A percentile compares a stretch with the other conserved stretches of the same genome.
Evolutionary conservation across 2,329 filamentous ascomycete genomes (phyloP).

Genomic region (Fusarium napiforme): DNA sequence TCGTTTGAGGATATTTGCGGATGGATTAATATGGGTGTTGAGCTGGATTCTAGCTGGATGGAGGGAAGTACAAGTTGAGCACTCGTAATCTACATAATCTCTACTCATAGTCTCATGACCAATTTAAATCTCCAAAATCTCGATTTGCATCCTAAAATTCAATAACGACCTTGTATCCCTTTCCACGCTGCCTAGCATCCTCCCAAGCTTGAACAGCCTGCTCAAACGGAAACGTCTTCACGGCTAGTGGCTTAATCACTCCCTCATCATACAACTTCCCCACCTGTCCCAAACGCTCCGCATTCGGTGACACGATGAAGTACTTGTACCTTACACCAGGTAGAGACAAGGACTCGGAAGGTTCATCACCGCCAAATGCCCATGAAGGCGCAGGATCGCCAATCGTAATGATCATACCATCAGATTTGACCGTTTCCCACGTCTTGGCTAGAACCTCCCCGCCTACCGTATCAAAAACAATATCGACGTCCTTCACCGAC

Average conservation of each 20-base stretch:
- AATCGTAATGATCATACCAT: slow-evolving; percentile 50
- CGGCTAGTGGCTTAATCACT: background rate
- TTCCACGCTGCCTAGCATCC: slow-evolving; percentile 3
- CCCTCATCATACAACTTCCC: background rate
- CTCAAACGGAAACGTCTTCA: background rate
- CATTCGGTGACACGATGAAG: slow-evolving; percentile 37
- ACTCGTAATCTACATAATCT: too few relatives aligned
- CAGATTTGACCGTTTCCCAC: slow-evolving; percentile 46
- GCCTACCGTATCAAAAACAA: slow-evolving; percentile 23
- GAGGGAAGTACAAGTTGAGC: background rate
- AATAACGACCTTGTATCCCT: slow-evolving; percentile 1
- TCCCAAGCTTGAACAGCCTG: slow-evolving; percentile 8
- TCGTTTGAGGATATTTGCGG: slow-evolving; percentile 21
- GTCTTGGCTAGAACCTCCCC: slow-evolving; percentile 36
- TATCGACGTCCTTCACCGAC: background rate
- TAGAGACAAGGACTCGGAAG: slow-evolving; percentile 25
- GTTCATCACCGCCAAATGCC: slow-evolving; percentile 42
- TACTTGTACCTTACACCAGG: slow-evolving; percentile 43
- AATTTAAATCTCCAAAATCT: fast-evolving
- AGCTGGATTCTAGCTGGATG: slow-evolving; percentile 1
- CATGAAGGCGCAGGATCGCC: slow-evolving; percentile 49
- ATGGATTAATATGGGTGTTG: background rate
- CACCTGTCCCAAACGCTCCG: background rate
- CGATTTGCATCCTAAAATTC: background rate
- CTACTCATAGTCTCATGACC: background rate